phyloP scores from a whole-genome alignment of 805 yeast species.

The Saccharomycopsis amapae region DNA sequence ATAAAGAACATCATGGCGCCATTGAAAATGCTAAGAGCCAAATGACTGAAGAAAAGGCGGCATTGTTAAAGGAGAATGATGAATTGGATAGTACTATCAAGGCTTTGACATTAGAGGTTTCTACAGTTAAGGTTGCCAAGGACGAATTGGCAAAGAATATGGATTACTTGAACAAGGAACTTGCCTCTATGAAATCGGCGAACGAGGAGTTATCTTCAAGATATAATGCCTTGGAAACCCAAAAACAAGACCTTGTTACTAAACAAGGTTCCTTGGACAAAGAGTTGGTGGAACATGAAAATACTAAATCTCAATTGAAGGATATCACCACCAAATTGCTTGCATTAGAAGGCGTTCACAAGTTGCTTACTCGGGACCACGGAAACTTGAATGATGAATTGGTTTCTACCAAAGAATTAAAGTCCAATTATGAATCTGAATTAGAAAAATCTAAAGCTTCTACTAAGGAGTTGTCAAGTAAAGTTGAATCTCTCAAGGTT shows the following conservation, averaged over 20 bases:
- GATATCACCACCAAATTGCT: constrained; percentile 14
- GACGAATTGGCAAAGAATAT: not conserved
- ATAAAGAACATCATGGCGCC: not conserved
- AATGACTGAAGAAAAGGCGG: not conserved
- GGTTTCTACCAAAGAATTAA: not conserved
- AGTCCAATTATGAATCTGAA: not conserved
- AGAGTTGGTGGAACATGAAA: not conserved
- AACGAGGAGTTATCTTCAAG: not conserved
- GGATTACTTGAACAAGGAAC: not conserved
- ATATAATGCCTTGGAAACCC: not conserved
- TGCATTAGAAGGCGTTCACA: constrained; percentile 22
- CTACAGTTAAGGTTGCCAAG: not conserved
- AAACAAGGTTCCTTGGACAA: not conserved
- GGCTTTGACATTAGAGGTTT: no score
- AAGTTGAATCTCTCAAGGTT: not conserved
- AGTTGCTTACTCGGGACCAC: constrained; percentile 10
- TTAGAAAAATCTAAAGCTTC: not conserved
- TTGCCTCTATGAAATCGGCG: not conserved
- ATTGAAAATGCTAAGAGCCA: not conserved
- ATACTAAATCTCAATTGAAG: not conserved
- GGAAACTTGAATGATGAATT: not conserved
- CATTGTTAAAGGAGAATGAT: not conserved
- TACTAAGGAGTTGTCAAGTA: constrained; percentile 1
- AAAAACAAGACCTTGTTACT: not conserved
- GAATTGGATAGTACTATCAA: not conserved